Evolutionary conservation across 345 rosid species (phyloP).

Genomic region (Erodium maritimum): DNA sequence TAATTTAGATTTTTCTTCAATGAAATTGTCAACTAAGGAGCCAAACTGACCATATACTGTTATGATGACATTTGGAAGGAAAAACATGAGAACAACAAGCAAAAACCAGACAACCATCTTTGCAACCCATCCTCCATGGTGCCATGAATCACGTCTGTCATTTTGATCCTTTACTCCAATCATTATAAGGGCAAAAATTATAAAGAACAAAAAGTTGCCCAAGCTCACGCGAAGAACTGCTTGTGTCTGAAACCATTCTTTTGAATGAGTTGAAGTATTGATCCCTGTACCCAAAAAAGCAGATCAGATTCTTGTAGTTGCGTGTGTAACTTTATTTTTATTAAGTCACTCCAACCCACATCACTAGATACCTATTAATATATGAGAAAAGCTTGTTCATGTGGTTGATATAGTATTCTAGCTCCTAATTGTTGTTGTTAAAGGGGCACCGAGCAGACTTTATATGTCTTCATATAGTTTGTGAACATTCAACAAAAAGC

Average conservation of each 20-base stretch:
- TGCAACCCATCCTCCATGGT: conserved; percentile 89
- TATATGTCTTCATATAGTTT: no score
- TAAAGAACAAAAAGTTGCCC: conserved; percentile 80
- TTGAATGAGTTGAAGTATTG: conserved; percentile 42
- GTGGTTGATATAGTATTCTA: no score
- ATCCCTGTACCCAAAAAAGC: conserved; percentile 56
- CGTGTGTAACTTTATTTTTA: not conserved
- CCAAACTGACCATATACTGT: conserved; percentile 56
- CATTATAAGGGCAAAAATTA: conserved; percentile 63
- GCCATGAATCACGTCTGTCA: conserved; percentile 85
- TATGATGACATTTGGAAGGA: conserved; percentile 60
- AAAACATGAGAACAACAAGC: conserved; percentile 81
- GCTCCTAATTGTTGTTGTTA: no score
- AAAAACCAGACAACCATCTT: conserved; percentile 81
- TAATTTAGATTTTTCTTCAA: not conserved
- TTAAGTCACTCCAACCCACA: not conserved
- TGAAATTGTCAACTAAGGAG: conserved; percentile 1
- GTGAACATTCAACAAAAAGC: no score
- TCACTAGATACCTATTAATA: not conserved
- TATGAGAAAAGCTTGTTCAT: no score
- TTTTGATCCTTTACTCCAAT: conserved; percentile 91
- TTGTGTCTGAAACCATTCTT: conserved; percentile 81
- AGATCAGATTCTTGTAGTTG: not conserved
- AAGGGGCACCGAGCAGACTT: not conserved
- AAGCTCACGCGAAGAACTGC: conserved; percentile 95